phyloP scores from a whole-genome alignment of 2,329 filamentous ascomycete species.

The Bipolaris victoriae region DNA sequence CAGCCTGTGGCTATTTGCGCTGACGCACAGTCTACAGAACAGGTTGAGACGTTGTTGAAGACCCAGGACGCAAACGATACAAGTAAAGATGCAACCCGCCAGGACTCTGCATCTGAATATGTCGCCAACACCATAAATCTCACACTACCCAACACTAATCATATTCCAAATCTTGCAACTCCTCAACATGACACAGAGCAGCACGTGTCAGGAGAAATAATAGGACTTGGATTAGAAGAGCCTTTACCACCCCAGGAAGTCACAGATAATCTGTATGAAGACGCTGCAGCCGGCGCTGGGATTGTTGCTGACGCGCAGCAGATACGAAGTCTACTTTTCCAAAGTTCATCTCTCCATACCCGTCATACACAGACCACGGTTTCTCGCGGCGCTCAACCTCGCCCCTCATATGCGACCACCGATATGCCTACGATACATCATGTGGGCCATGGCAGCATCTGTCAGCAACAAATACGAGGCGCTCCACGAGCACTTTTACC shows the following conservation, averaged over 20 bases:
- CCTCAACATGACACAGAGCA: slow-evolving; percentile 28
- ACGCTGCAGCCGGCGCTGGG: not conserved
- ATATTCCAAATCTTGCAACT: slow-evolving; percentile 28
- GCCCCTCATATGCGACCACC: slow-evolving; percentile 86
- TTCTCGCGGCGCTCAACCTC: slow-evolving; percentile 86
- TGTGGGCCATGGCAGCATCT: slow-evolving; percentile 93
- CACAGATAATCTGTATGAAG: slow-evolving; percentile 79
- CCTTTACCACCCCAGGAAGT: slow-evolving; percentile 77
- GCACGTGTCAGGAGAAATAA: slow-evolving; percentile 80
- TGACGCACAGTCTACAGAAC: slow-evolving; percentile 63
- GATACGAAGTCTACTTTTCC: slow-evolving; percentile 85
- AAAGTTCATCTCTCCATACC: slow-evolving; percentile 86
- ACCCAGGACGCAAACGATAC: slow-evolving; percentile 67
- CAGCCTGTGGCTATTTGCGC: slow-evolving; percentile 9
- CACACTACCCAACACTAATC: slow-evolving; percentile 26
- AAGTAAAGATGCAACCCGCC: slow-evolving; percentile 32
- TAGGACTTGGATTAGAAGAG: slow-evolving; percentile 82
- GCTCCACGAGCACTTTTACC: slow-evolving; percentile 88
- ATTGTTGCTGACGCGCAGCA: slow-evolving; percentile 45
- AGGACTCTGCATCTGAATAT: slow-evolving; percentile 38
- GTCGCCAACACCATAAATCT: slow-evolving; percentile 41
- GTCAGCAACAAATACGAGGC: slow-evolving; percentile 80
- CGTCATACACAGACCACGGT: slow-evolving; percentile 88
- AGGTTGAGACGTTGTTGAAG: slow-evolving; percentile 90
- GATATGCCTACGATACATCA: slow-evolving; percentile 86